Conservation (phyloP, 148 eudicot species). For the Suaeda aralocaspica region DNA sequence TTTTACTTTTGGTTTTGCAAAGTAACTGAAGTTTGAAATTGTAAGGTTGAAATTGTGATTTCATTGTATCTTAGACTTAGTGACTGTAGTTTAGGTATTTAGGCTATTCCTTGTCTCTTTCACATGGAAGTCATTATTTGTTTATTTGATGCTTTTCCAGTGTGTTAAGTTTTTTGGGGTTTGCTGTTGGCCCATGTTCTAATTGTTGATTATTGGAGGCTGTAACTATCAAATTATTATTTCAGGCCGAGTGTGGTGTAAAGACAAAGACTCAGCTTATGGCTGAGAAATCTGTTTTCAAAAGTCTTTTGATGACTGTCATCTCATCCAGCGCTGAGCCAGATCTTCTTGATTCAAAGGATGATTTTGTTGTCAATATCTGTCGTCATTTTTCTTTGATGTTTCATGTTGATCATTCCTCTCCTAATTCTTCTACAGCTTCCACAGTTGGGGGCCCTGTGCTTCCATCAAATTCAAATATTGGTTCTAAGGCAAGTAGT, state of each 20-base stretch:
- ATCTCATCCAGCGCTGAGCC: slow-evolving; percentile 87
- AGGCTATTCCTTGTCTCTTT: neutral
- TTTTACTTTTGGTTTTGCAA: no score
- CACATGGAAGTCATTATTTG: no score
- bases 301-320: slow-evolving; percentile 84
- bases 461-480: slow-evolving; percentile 41
- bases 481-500: slow-evolving; percentile 45
- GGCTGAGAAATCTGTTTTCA: slow-evolving; percentile 96
- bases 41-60: no score
- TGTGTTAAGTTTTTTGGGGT: neutral
- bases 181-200: neutral
- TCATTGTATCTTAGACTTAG: no score
- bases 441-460: slow-evolving; percentile 47
- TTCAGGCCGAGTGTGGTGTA: slow-evolving; percentile 92
- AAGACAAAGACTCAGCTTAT: slow-evolving; percentile 97
- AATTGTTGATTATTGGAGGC: neutral
- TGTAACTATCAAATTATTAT: slow-evolving; percentile 7
- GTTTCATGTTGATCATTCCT: slow-evolving; percentile 64
- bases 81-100: no score
- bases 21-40: no score
- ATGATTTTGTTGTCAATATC: slow-evolving; percentile 68
- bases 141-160: no score
- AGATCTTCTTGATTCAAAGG: slow-evolving; percentile 61
- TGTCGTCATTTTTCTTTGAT: slow-evolving; percentile 94
- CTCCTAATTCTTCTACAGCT: slow-evolving; percentile 39